Evolutionary conservation across 306 rosid species (phyloP).

Genomic region (Quercus rubra): DNA sequence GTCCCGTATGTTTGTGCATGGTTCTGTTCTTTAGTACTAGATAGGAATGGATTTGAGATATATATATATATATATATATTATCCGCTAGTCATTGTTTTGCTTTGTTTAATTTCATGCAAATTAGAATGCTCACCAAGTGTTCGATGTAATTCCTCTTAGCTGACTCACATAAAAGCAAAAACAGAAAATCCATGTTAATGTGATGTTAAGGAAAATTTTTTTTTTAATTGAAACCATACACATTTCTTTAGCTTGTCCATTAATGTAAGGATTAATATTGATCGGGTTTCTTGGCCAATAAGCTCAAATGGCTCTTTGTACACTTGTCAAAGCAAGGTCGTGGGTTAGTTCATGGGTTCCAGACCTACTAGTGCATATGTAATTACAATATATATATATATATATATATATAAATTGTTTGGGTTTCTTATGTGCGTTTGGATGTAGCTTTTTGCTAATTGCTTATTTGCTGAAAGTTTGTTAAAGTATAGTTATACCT

Average conservation of each 20-base stretch:
- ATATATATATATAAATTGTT: not conserved
- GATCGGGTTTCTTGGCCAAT: not conserved
- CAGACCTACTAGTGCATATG: no score
- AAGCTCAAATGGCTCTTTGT: no score
- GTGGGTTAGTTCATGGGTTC: no score
- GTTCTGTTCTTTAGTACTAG: not conserved
- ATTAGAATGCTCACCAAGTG: conserved; percentile 17
- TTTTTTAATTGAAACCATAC: not conserved
- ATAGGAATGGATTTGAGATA: no score
- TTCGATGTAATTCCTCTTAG: conserved; percentile 17
- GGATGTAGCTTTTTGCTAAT: no score
- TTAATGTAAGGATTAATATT: not conserved
- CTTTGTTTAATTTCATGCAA: not conserved
- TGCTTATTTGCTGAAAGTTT: no score
- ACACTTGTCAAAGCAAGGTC: no score
- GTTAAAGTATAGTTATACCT: no score
- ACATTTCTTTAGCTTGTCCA: not conserved
- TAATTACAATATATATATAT: no score
- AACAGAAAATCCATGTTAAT: not conserved
- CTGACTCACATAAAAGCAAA: not conserved
- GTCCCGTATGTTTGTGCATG: not conserved
- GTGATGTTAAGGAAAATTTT: not conserved
- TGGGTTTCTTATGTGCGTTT: not conserved
- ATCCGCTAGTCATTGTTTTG: not conserved
- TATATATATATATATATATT: not conserved